Conservation (phyloP, 2,329 filamentous ascomycete genomes). For the Colletotrichum gigasporum region DNA sequence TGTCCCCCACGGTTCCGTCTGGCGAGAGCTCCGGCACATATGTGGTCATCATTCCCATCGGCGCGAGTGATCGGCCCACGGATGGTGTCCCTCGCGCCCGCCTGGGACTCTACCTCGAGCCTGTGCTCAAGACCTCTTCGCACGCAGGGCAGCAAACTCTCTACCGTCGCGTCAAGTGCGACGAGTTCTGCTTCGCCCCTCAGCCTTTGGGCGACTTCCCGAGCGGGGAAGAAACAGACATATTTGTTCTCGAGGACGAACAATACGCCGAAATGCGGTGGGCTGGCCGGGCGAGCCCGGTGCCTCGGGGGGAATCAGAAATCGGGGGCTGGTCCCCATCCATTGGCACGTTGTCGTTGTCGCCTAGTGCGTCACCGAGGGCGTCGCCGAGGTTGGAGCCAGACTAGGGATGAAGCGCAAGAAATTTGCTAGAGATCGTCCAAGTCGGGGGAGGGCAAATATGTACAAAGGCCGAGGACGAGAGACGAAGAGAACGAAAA, state of each 20-base stretch:
- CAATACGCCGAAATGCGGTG: conserved; percentile 28
- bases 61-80: conserved; percentile 17
- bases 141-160: conserved; percentile 1
- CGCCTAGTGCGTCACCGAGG: conserved; percentile 16
- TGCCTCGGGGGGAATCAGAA: not conserved
- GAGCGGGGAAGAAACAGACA: not conserved
- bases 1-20: no score
- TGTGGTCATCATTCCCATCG: conserved; percentile 21
- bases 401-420: no score
- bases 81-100: not conserved
- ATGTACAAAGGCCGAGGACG: no score
- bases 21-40: no score
- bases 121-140: conserved; percentile 1
- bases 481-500: no score
- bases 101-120: conserved; percentile 23
- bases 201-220: conserved; percentile 12
- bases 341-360: conserved; percentile 4
- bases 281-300: not conserved
- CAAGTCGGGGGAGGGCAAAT: no score
- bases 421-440: no score
- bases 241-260: conserved; percentile 14
- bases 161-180: conserved; percentile 19
- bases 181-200: conserved; percentile 19
- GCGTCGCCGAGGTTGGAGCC: not conserved
- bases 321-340: conserved; percentile 3